Conservation (phyloP, 75 land plant genomes). For the Pinus tabuliformis region DNA sequence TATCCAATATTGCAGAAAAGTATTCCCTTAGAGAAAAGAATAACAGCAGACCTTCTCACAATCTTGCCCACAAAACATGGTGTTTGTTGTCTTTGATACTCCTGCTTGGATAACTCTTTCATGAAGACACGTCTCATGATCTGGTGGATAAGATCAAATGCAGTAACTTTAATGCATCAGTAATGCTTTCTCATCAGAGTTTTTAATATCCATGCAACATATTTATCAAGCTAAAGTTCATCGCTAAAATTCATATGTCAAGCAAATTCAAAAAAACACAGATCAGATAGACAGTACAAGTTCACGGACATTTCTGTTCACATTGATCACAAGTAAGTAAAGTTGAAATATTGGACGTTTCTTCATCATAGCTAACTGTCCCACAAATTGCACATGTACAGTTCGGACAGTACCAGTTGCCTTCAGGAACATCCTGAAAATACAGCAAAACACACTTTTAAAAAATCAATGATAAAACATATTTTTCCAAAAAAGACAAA, state of each 20-base stretch:
- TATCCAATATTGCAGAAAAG: neutral
- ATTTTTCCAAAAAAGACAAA: neutral
- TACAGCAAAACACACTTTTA: constrained; percentile 6
- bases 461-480: neutral
- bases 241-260: neutral
- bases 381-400: constrained; percentile 87
- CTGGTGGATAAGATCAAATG: constrained; percentile 9
- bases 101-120: constrained; percentile 21
- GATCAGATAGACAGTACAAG: neutral
- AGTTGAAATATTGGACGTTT: constrained; percentile 14
- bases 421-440: constrained; percentile 79
- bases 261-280: neutral
- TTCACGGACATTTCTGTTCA: constrained; percentile 71
- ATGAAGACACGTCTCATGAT: constrained; percentile 63
- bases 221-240: neutral
- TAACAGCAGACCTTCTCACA: constrained; percentile 60
- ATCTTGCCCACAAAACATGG: constrained; percentile 64
- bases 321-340: constrained; percentile 78
- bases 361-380: constrained; percentile 28
- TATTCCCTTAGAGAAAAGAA: neutral
- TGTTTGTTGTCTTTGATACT: constrained; percentile 17
- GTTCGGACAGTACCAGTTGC: constrained; percentile 85
- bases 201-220: neutral
- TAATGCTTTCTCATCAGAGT: neutral
- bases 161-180: neutral